Conservation (phyloP, 2,329 filamentous ascomycete species). For the Microcyclospora tardicrescens region DNA sequence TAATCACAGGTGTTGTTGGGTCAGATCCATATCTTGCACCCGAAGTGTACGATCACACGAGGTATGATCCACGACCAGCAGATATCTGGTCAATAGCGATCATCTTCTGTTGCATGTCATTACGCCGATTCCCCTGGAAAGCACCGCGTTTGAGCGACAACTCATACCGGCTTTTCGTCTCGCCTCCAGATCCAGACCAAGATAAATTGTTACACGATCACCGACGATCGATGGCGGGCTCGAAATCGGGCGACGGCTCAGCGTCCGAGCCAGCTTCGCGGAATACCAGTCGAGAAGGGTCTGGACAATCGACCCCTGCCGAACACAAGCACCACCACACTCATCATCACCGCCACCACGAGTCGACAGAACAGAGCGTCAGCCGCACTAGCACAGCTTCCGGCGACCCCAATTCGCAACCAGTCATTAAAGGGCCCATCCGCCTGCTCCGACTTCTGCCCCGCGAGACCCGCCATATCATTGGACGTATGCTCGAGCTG, state of each 20-base stretch:
- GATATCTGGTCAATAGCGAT: constrained; percentile 98
- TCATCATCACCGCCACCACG: constrained; percentile 20
- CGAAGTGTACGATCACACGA: constrained; percentile 86
- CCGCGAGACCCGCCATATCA: constrained; percentile 76
- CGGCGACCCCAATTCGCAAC: constrained; percentile 16
- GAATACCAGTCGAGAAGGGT: constrained; percentile 17
- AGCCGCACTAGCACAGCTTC: constrained; percentile 11
- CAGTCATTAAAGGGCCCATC: constrained; percentile 82
- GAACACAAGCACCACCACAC: constrained; percentile 9
- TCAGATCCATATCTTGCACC: constrained; percentile 95
- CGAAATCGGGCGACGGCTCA: constrained; percentile 4
- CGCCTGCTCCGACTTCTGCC: constrained; percentile 76
- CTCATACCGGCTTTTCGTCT: constrained; percentile 84
- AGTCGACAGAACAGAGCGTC: constrained; percentile 27
- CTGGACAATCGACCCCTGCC: constrained; percentile 3
- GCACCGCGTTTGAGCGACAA: constrained; percentile 83
- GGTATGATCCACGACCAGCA: constrained; percentile 85
- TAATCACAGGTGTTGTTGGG: constrained; percentile 52
- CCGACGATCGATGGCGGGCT: constrained; percentile 11
- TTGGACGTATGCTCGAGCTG: constrained; percentile 83
- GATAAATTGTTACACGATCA: constrained; percentile 20
- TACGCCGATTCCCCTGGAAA: constrained; percentile 94
- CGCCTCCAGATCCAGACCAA: constrained; percentile 62
- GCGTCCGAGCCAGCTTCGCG: constrained; percentile 30
- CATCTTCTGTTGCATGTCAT: constrained; percentile 97